These are phyloP conservation scores for Epichloe uncinata DNA, from an alignment of 2,329 filamentous ascomycete species.

Conservation along the genomic window DNA sequence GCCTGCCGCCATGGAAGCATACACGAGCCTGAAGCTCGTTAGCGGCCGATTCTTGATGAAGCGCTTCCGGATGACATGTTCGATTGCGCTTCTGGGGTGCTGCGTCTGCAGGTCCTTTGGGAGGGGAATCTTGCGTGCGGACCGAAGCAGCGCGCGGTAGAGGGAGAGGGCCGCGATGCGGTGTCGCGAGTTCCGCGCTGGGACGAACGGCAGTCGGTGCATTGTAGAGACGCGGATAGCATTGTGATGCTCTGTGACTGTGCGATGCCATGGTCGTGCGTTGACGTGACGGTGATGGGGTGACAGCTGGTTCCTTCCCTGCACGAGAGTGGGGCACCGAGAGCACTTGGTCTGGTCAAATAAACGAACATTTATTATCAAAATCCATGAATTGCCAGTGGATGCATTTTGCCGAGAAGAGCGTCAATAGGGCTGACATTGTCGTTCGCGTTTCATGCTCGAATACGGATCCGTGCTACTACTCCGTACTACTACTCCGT, in stretches of 20 bases:
- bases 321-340: neutral
- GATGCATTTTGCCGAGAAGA: no score
- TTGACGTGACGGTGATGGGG: no score
- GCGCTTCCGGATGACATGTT: conserved; percentile 43
- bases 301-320: neutral
- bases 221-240: conserved; percentile 8
- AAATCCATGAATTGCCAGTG: no score
- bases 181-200: conserved; percentile 38
- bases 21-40: conserved; percentile 45
- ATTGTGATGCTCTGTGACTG: neutral
- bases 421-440: no score
- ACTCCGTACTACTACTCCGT: no score
- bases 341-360: no score
- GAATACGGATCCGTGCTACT: no score
- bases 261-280: no score
- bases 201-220: conserved; percentile 25
- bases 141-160: conserved; percentile 54
- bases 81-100: conserved; percentile 9
- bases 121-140: conserved; percentile 39
- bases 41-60: conserved; percentile 49
- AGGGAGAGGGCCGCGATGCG: conserved; percentile 51
- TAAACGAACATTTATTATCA: no score
- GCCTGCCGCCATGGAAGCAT: conserved; percentile 49
- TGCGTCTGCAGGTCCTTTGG: conserved; percentile 25
- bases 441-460: no score